Evolutionary conservation across 768 basidiomycete species (phyloP), one percentile per base, ranked within the genome.

Genomic region (Macrocybe gigantea): DNA sequence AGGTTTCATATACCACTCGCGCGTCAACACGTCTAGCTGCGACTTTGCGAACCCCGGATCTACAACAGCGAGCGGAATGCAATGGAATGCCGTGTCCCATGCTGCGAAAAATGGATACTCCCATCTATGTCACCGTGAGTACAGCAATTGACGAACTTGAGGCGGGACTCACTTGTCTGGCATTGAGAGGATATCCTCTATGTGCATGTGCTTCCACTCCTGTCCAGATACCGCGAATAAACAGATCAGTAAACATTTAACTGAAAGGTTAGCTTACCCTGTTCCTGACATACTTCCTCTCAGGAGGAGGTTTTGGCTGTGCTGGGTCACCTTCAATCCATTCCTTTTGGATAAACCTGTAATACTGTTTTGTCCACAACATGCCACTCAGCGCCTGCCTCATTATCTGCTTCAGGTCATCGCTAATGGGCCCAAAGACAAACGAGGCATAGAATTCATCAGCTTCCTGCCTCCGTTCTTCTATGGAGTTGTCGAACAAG

Each of bases 1-100:
- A 1, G 96, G 96, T 64, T 96, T 96, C 88, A 92, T 90, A 69
- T 98, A 99, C 96, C 96, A 99, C 68, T 99, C 96, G 48, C 96
- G 78, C 2, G 95, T 97, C 58, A 99, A 77, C 50, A 98, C 63
- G 64, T 97, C 95, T 33, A 99, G 78, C 64, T 99, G 96, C 64
- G 95, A 94, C 74, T 99, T 99, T 15, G 96, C 94, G 59, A 96
- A 98, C 1, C 82, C 73, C 1, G 96, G 86, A 60, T 99, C 96
- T 31, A 99, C 88, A 53, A 98, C 81, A 8, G 96, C 96, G 10
- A 99, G 79, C 0, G 96, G 96, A 54, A 99, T 93, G 59, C 95
- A 97, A 61, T 99, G 96, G 75, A 99, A 99, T n/a, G 96, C 96
- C 0, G 88, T 93, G 63, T 95, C 91, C 92, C 92, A 95, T 43